phyloP scores from a whole-genome alignment of 768 basidiomycete species.

The Omphalotus guepiniiformis region DNA sequence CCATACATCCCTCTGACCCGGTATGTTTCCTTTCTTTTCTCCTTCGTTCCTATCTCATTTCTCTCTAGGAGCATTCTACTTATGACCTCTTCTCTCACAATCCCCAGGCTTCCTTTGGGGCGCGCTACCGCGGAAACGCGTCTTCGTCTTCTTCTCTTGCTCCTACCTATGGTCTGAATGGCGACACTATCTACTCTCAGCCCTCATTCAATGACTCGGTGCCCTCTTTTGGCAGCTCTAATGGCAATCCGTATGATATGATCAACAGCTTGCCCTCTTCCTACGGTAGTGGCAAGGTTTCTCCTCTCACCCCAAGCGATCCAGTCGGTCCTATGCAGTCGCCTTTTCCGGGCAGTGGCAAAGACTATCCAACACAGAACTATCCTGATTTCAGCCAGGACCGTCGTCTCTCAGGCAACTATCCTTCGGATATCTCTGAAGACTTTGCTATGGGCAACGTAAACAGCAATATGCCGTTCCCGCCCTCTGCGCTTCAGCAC shows the following conservation, averaged over 20 bases:
- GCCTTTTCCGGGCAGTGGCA: conserved; percentile 38
- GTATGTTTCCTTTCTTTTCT: conserved; percentile 20
- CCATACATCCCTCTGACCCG: conserved; percentile 37
- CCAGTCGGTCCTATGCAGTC: conserved; percentile 55
- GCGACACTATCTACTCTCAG: conserved; percentile 57
- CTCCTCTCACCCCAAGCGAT: conserved; percentile 70
- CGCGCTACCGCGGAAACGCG: conserved; percentile 63
- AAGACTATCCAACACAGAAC: conserved; percentile 53
- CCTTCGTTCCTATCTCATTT: background rate
- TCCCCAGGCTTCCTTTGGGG: conserved; percentile 19
- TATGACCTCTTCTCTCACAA: conserved; percentile 65
- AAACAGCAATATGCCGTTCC: conserved; percentile 43
- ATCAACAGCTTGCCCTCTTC: conserved; percentile 60
- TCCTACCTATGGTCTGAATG: conserved; percentile 48
- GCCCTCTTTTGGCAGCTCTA: conserved; percentile 50
- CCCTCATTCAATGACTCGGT: conserved; percentile 57
- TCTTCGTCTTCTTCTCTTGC: conserved; percentile 68
- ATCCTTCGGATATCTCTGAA: conserved; percentile 58
- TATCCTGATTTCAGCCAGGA: conserved; percentile 62
- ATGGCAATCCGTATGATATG: conserved; percentile 58
- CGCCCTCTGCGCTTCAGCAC: conserved; percentile 48
- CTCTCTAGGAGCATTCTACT: conserved; percentile 43
- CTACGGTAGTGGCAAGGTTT: conserved; percentile 70
- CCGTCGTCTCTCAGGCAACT: conserved; percentile 48
- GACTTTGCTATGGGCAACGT: conserved; percentile 54